These are phyloP conservation scores for Thymus quinquecostatus DNA, from an alignment of 257 asterid genomes.

Conservation along the genomic window DNA sequence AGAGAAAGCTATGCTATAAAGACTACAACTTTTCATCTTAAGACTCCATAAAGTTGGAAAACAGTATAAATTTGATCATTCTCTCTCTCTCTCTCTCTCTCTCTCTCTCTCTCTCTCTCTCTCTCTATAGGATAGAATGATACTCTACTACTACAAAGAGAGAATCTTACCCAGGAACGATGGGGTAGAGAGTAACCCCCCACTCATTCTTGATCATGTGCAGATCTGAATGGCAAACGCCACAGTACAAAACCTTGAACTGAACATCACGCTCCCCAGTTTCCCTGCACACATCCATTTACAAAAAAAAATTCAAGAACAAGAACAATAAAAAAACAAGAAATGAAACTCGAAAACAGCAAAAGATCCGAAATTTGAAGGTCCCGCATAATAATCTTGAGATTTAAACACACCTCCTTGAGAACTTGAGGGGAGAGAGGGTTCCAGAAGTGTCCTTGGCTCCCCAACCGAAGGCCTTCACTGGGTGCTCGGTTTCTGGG, in stretches of 20 bases:
- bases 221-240: conserved; percentile 35
- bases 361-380: neutral
- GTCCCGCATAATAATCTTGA: neutral
- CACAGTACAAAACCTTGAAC: conserved; percentile 33
- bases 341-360: neutral
- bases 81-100: conserved; percentile 3
- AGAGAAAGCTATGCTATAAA: no score
- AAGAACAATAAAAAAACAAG: neutral
- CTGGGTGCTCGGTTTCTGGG: conserved; percentile 45
- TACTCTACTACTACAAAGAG: neutral
- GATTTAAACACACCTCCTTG: conserved; percentile 36
- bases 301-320: neutral
- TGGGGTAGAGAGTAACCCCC: conserved; percentile 25
- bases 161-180: conserved; percentile 26
- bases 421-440: conserved; percentile 42
- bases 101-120: conserved; percentile 18
- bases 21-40: no score
- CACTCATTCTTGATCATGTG: conserved; percentile 36
- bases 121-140: neutral
- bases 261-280: conserved; percentile 34
- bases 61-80: no score
- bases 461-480: conserved; percentile 48
- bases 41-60: no score
- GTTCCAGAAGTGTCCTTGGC: conserved; percentile 38
- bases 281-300: conserved; percentile 15